phyloP scores from a whole-genome alignment of 441 rosid species.

The Corymbia calophylla region DNA sequence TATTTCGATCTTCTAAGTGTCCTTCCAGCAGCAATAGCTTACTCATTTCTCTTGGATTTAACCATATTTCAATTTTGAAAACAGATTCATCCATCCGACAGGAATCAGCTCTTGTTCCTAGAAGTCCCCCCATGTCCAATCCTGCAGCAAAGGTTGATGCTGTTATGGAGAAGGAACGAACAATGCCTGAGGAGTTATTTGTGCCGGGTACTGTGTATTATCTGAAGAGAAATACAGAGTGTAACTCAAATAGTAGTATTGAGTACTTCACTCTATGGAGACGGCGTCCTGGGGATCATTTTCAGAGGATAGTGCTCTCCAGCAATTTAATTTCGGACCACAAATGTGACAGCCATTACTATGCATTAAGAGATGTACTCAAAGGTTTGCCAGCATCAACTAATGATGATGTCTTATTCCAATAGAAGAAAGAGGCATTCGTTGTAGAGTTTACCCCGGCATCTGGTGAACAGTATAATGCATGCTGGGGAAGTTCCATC shows the following conservation, averaged over 20 bases:
- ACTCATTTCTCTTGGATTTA: background rate
- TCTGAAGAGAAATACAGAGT: constrained; percentile 49
- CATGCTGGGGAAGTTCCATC: background rate
- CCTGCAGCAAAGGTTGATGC: constrained; percentile 6
- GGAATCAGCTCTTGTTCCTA: constrained; percentile 7
- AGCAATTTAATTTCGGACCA: constrained; percentile 81
- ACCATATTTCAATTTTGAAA: background rate
- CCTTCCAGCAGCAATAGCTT: background rate
- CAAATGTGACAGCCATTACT: constrained; percentile 84
- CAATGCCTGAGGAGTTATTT: constrained; percentile 51
- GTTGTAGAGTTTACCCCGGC: background rate
- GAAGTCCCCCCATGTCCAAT: constrained; percentile 9
- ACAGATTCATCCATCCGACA: constrained; percentile 21
- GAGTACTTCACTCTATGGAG: constrained; percentile 68
- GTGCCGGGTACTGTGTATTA: constrained; percentile 78
- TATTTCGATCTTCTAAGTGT: background rate
- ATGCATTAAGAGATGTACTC: constrained; percentile 78
- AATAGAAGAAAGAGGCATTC: background rate
- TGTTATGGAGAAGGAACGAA: constrained; percentile 9
- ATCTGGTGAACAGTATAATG: background rate
- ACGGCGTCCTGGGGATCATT: constrained; percentile 79
- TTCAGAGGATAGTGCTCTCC: constrained; percentile 76
- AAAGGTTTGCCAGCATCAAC: constrained; percentile 54
- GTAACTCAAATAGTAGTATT: constrained; percentile 1
- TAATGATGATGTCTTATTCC: constrained; percentile 32